Evolutionary conservation across 352 stramenopile species (phyloP), one percentile per base, ranked within the genome.

Genomic region (Globisporangium camurandrum): DNA sequence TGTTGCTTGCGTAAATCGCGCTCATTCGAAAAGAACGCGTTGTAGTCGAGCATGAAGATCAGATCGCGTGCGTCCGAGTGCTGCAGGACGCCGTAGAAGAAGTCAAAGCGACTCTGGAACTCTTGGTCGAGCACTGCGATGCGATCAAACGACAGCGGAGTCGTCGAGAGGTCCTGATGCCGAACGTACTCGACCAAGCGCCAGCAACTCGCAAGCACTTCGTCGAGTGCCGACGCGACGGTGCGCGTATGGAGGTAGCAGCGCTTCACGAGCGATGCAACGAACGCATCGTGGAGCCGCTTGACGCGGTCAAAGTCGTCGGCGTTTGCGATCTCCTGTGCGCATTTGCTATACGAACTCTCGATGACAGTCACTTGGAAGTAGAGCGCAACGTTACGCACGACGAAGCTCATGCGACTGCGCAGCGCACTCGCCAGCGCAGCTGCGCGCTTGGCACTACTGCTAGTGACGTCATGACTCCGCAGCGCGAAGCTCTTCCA

Each of bases 351-450:
- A 43, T 83, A 89, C 41, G 61, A 74, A 44, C 56, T 66, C 52
- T 89, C 73, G 51, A 92, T 76, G 38, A 92, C 78, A 49, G 82
- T 83, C 37, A 92, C 68, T 31, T 92, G 78, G 41, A 88, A 88
- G 46, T 89, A 71, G 33, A 86, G 57, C 61, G 84, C 66, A 1
- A 92, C 49, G 30, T 80, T 86, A 28, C 74, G 78, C 20, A 92
- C 58, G 17, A 87, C 81, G 45, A 88, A 88, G 46, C 65, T 82
- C 75, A 92, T 89, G 23, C 75, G 73, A 28, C 66, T 67, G 12
- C 75, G 77, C 11, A 92, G 47, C 12, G 67, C 58, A 42, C 64
- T 48, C 10, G 70, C 57, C 0, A 62, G 57, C 7, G 55, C 34
- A 33, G 31, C 19, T 10, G 31, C 31, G 16, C 55, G 52, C n/a